Conservation (phyloP, 108 stramenopile genomes). For the Nitzschia sp. region DNA sequence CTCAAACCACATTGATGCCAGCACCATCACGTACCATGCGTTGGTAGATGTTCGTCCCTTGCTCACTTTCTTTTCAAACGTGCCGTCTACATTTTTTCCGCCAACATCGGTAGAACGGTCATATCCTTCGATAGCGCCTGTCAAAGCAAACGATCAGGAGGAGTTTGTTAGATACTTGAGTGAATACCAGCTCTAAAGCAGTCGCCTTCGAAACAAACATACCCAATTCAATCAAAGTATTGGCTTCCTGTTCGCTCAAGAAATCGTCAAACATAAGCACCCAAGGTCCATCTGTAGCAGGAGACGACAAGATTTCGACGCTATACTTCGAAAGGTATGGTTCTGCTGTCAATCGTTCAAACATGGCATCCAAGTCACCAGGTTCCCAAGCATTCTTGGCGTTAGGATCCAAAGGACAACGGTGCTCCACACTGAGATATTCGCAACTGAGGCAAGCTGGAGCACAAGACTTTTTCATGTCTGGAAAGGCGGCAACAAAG, state of each 20-base stretch:
- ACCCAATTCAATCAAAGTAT: slow-evolving; percentile 68
- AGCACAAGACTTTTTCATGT: slow-evolving; percentile 43
- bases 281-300: slow-evolving; percentile 72
- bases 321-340: slow-evolving; percentile 44
- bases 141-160: not conserved
- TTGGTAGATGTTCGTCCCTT: slow-evolving; percentile 56
- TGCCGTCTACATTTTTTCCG: slow-evolving; percentile 56
- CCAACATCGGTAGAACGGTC: slow-evolving; percentile 84
- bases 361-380: slow-evolving; percentile 67
- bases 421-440: slow-evolving; percentile 39
- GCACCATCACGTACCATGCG: slow-evolving; percentile 58
- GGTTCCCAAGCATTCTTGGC: slow-evolving; percentile 52
- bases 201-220: not conserved
- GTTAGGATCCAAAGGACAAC: slow-evolving; percentile 61
- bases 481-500: not conserved
- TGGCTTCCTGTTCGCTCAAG: slow-evolving; percentile 70
- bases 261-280: slow-evolving; percentile 86
- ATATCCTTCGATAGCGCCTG: slow-evolving; percentile 49
- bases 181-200: not conserved
- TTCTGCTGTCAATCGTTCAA: slow-evolving; percentile 58
- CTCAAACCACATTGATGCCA: no score
- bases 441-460: slow-evolving; percentile 75
- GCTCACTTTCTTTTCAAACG: slow-evolving; percentile 49
- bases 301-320: slow-evolving; percentile 61
- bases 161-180: not conserved